Evolutionary conservation across 225 moss, liverwort and hornwort species (phyloP).

Genomic region (Bryum argenteum): DNA sequence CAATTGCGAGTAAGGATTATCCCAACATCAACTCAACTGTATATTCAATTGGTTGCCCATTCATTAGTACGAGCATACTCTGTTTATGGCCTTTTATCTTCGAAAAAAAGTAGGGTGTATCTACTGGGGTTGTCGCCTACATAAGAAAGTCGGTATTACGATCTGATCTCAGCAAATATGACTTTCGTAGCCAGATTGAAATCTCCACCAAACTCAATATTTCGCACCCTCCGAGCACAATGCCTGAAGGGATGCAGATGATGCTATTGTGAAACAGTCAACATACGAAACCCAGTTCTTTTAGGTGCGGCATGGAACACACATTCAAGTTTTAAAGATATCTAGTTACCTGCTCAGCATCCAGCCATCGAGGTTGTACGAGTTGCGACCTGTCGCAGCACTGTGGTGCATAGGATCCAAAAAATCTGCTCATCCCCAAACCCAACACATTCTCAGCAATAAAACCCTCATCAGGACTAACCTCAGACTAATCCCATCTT

Average conservation of each 20-base stretch:
- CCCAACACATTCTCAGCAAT: constrained; percentile 16
- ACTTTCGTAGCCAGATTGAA: not conserved
- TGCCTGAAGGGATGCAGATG: not conserved
- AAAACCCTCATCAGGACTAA: not conserved
- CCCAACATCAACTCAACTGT: not conserved
- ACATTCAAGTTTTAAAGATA: not conserved
- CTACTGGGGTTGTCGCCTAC: not conserved
- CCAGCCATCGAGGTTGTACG: constrained; percentile 75
- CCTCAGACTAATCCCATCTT: not conserved
- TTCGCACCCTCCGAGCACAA: no score
- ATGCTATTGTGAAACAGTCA: constrained; percentile 3
- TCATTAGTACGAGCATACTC: not conserved
- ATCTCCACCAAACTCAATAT: not conserved
- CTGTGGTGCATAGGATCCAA: constrained; percentile 77
- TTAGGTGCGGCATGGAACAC: not conserved
- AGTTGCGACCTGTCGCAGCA: constrained; percentile 67
- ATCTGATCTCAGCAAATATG: not conserved
- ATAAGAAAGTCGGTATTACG: not conserved
- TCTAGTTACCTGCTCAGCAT: constrained; percentile 63
- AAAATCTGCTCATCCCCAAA: constrained; percentile 54
- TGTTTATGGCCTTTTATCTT: not conserved
- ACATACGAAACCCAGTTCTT: not conserved
- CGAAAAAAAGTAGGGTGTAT: not conserved
- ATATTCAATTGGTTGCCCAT: not conserved
- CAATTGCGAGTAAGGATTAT: not conserved